phyloP scores from a whole-genome alignment of 2,329 filamentous ascomycete genomes.

The Herpotrichia juniperi region DNA sequence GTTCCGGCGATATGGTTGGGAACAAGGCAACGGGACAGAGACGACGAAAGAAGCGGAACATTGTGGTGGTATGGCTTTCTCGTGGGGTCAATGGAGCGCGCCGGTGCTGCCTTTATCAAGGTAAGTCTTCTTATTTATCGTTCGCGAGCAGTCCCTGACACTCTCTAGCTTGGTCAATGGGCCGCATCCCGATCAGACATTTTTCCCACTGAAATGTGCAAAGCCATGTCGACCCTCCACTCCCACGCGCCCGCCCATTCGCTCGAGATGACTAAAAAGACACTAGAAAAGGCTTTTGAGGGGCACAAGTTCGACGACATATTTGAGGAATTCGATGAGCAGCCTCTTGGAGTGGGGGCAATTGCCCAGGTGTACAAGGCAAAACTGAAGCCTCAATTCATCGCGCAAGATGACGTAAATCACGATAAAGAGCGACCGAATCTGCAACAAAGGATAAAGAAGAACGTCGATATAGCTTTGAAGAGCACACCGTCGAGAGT shows the following conservation, averaged over 20 bases:
- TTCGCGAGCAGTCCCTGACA: slow-evolving; percentile 19
- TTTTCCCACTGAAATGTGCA: slow-evolving; percentile 91
- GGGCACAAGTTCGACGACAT: slow-evolving; percentile 84
- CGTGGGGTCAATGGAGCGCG: slow-evolving; percentile 86
- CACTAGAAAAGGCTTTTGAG: slow-evolving; percentile 80
- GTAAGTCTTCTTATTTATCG: slow-evolving; percentile 49
- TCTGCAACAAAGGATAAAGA: slow-evolving; percentile 72
- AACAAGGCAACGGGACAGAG: slow-evolving; percentile 62
- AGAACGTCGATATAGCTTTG: slow-evolving; percentile 82
- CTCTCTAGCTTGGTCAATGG: slow-evolving; percentile 85
- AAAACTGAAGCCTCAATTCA: slow-evolving; percentile 81
- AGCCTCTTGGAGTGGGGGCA: slow-evolving; percentile 88
- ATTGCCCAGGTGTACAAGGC: slow-evolving; percentile 99
- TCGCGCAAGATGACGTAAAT: slow-evolving; percentile 65
- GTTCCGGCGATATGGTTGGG: slow-evolving; percentile 86
- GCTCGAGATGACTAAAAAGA: slow-evolving; percentile 77
- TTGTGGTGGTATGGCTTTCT: slow-evolving; percentile 95
- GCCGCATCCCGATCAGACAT: slow-evolving; percentile 95
- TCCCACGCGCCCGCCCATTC: slow-evolving; percentile 94
- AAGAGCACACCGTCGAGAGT: slow-evolving; percentile 86
- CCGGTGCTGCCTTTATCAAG: slow-evolving; percentile 97
- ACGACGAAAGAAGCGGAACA: slow-evolving; percentile 80
- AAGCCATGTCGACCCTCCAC: slow-evolving; percentile 91
- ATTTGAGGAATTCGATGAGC: slow-evolving; percentile 93
- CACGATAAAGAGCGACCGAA: slow-evolving; percentile 59